A percentile compares a stretch with the other conserved stretches of the same genome.
These are phyloP conservation scores for Sporothrix curviconia DNA, from an alignment of 2,329 filamentous ascomycete species.

Conservation along the genomic window DNA sequence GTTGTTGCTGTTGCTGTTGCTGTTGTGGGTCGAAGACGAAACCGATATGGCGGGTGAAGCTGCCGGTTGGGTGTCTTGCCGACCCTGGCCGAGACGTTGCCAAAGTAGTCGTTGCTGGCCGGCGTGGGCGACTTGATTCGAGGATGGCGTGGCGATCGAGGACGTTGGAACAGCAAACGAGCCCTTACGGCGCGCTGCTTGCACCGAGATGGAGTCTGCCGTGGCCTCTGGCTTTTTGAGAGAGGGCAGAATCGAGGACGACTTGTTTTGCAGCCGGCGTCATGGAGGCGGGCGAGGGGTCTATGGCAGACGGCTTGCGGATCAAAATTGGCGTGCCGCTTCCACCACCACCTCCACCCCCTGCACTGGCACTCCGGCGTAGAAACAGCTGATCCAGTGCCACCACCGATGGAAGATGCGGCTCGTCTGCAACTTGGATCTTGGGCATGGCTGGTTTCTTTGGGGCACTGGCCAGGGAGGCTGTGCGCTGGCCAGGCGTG, in stretches of 20 bases:
- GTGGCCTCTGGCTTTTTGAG: constrained; percentile 2
- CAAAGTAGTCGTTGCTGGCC: constrained; percentile 16
- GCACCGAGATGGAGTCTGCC: constrained; percentile 24
- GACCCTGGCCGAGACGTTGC: constrained; percentile 3
- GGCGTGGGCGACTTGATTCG: constrained; percentile 9
- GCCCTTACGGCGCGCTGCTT: constrained; percentile 17
- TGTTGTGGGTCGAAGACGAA: neutral
- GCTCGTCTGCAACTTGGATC: constrained; percentile 20
- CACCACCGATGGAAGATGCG: constrained; percentile 11
- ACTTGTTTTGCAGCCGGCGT: neutral
- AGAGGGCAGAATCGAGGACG: neutral
- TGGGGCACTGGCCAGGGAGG: constrained; percentile 13
- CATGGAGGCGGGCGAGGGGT: neutral
- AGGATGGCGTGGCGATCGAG: no score
- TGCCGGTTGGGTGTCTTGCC: constrained; percentile 1
- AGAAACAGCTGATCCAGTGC: neutral
- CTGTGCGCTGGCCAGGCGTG: constrained; percentile 8
- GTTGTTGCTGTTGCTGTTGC: neutral
- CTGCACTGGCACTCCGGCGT: neutral
- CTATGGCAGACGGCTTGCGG: constrained; percentile 21
- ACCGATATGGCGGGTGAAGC: neutral
- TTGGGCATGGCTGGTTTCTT: constrained; percentile 15
- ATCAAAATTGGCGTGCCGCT: constrained; percentile 11
- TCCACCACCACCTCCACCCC: neutral
- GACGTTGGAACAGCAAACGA: neutral